Base-by-base conservation (phyloP, 2,329 filamentous ascomycete species). In the Cordyceps cicadae region DNA sequence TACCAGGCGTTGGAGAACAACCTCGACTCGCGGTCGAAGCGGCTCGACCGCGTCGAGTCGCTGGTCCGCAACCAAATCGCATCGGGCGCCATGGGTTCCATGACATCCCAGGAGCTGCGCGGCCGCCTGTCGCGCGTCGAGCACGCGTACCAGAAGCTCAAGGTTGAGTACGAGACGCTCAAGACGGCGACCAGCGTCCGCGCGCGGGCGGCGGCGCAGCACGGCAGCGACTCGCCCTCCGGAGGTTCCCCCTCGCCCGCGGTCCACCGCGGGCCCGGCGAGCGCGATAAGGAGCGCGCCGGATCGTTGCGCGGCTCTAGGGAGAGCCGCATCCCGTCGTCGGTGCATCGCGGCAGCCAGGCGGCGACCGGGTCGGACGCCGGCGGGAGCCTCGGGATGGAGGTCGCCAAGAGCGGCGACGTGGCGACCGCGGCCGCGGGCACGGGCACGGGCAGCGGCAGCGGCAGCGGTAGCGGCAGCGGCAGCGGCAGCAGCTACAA, bases 1-100 rank as follows among this genome's bases (percentile, higher is more conserved):
- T 97, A 97, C 69, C 89, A 95, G 68, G 84, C 82, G 0, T 80
- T 99, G 1, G 92, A 97, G 72, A 86, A 86, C 66, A 89, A 86
- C 43, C 84, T 97, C 32, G 90, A 94, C 59, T 76, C 86, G 29
- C 87, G 92, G 17, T 82, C 87, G 62, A 94, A 95, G 77, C 90
- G 91, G 66, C 83, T 99, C 34, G 93, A 97, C 65, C 85, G 89
- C 3, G 80, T 99, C 0, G 94, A 99, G 74, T 85, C 87, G 17
- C 82, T 90, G 48, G 85, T 94, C 46, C 83, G 88, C 63, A 88
- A 87, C 65, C 82, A 80, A 17, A 75, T 86, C 17, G 80, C 83
- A 2, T 72, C 75, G 2, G 39, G 39, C 15, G 79, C 83, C 3
- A 72, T 75, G 1, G 82, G 79, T 17, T 76, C 74, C 3, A 69